A percentile compares a stretch with the other conserved stretches of the same genome.
phyloP scores from a whole-genome alignment of 352 stramenopile species.

The Phytophthora cactorum region DNA sequence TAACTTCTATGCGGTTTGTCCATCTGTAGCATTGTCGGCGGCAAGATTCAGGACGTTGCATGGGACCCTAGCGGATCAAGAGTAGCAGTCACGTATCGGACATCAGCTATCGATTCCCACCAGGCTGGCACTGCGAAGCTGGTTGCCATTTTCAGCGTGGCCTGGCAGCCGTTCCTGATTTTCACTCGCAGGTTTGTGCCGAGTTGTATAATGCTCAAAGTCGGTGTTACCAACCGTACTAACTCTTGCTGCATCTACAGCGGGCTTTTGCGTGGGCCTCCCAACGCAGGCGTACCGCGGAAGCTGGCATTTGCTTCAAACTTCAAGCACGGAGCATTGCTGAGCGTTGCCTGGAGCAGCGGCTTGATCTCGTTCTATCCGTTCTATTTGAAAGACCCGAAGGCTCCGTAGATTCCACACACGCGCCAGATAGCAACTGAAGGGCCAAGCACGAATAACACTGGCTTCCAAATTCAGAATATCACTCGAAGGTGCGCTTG shows the following conservation, averaged over 20 bases:
- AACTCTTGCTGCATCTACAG: constrained; percentile 23
- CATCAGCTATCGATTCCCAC: constrained; percentile 18
- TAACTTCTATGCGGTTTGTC: constrained; percentile 1
- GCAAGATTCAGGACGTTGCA: constrained; percentile 57
- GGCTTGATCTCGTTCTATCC: constrained; percentile 80
- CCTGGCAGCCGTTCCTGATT: constrained; percentile 77
- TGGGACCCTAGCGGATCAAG: constrained; percentile 78
- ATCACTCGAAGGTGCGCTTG: not conserved
- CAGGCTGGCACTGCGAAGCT: constrained; percentile 51
- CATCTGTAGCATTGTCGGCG: constrained; percentile 58
- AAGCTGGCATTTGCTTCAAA: constrained; percentile 69
- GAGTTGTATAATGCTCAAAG: not conserved
- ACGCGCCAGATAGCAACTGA: constrained; percentile 7
- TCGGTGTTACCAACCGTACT: not conserved
- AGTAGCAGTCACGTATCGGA: constrained; percentile 69
- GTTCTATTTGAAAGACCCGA: constrained; percentile 74
- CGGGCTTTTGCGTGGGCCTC: constrained; percentile 65
- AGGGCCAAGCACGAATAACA: constrained; percentile 10
- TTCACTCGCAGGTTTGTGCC: constrained; percentile 62
- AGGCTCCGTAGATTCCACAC: constrained; percentile 21
- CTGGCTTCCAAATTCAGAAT: constrained; percentile 21
- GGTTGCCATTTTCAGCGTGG: constrained; percentile 74
- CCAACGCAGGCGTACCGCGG: constrained; percentile 60
- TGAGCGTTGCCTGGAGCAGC: constrained; percentile 82
- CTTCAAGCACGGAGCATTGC: constrained; percentile 70